Percentiles rank a stretch among this genome's conserved stretches.
Evolutionary conservation across 148 eudicot genomes (phyloP).

Genomic region (Silene conica): DNA sequence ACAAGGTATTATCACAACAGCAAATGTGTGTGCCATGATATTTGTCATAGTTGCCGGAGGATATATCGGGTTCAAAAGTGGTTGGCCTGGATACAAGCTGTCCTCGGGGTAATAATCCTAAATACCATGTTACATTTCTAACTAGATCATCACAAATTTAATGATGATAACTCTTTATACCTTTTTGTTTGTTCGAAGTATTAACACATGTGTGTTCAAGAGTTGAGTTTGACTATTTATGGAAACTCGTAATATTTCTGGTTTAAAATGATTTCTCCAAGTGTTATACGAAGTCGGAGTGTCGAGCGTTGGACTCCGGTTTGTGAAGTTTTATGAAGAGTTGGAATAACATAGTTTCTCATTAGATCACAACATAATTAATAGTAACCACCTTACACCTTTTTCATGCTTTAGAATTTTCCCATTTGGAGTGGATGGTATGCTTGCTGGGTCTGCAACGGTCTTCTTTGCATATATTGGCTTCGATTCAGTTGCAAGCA

Average conservation of each 20-base stretch:
- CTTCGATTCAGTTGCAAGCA: constrained; percentile 60
- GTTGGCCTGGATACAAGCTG: constrained; percentile 59
- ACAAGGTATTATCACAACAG: constrained; percentile 46
- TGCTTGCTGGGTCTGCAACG: constrained; percentile 67
- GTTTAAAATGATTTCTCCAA: background rate
- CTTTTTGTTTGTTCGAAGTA: constrained; percentile 23
- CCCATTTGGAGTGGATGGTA: constrained; percentile 58
- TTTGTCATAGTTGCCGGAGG: constrained; percentile 56
- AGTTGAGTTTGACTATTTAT: background rate
- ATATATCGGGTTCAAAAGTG: constrained; percentile 45
- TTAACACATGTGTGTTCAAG: background rate
- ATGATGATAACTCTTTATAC: background rate
- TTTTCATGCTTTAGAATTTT: constrained; percentile 30
- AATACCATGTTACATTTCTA: background rate
- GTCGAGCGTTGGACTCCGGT: background rate
- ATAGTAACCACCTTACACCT: background rate
- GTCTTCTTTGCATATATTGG: constrained; percentile 63
- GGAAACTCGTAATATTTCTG: too few relatives aligned
- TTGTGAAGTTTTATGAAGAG: background rate
- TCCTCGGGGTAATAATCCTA: constrained; percentile 40
- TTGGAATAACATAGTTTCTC: background rate
- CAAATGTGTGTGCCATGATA: constrained; percentile 51
- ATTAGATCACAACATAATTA: background rate
- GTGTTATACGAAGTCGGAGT: background rate
- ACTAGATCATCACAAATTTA: background rate